Base-by-base conservation (phyloP, 2,329 filamentous ascomycete genomes). In the Botryotinia calthae region DNA sequence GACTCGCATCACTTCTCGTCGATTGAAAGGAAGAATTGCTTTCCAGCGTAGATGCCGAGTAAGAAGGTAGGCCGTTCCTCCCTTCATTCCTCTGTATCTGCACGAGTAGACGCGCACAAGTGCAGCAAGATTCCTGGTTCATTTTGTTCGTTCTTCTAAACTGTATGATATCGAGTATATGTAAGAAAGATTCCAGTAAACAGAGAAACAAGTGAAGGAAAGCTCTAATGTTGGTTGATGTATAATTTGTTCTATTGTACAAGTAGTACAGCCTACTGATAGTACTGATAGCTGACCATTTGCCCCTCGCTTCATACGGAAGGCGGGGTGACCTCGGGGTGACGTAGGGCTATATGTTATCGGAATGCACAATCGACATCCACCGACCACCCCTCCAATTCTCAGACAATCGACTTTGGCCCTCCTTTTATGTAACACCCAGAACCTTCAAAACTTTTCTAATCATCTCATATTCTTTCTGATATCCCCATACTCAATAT, bases 91-190 rank as follows among this genome's bases (percentile, higher is more conserved):
- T 44, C n/a, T 25, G 20, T 56, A 68, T 56, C 16, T 56, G 37
- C 10, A 37, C 65, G 18, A 68, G 65, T 51, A 68, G 34, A 42
- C 65, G 65, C 34, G 65, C 65, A 68, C 65, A 68, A 56, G 34
- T 42, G 34, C 65, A 68, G 37, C 65, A 68, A 22, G 65, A 56
- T 37, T 42, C 65, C 34, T 68, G 65, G 25, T 18, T 25, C 65
- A 56, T 68, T 31, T 9, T 44, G 6, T 10, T 31, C 10, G 10
- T 31, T 42, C 10, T 9, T 44, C 20, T 44, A 2, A 46, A 14
- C 9, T 22, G 12, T 68, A 42, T 16, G 5, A 12, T 28, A 37
- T 22, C 4, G 9, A n/a, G 16, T 56, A 56, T 44, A 2, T 28
- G 40, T 56, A 9, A 25, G 12, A 7, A 20, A 31, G 22, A 42